phyloP scores from a whole-genome alignment of 2,329 filamentous ascomycete genomes.

The Fusarium protoensiforme region DNA sequence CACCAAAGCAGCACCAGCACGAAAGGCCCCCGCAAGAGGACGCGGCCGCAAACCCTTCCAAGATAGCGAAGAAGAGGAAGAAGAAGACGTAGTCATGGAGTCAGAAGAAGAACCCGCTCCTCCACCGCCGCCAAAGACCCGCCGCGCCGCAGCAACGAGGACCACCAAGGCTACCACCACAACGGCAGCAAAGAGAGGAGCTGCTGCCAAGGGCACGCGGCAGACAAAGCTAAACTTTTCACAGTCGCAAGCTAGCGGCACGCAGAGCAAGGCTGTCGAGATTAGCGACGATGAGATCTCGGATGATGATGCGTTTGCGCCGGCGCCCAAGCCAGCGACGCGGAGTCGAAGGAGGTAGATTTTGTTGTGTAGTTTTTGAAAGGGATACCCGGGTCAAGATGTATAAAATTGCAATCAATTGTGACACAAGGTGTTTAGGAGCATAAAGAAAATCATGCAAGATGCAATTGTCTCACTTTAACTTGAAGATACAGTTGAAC shows the following conservation, averaged over 20 bases:
- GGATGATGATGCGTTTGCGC: slow-evolving; percentile 70
- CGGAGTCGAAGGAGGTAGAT: slow-evolving; percentile 46
- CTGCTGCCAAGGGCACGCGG: slow-evolving; percentile 36
- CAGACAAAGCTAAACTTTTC: slow-evolving; percentile 52
- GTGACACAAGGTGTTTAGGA: neutral
- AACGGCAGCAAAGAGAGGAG: slow-evolving; percentile 19
- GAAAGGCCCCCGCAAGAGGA: slow-evolving; percentile 55
- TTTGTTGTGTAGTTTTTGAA: neutral
- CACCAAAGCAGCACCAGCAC: slow-evolving; percentile 59
- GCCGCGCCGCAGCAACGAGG: slow-evolving; percentile 37
- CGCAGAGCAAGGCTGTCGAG: slow-evolving; percentile 63
- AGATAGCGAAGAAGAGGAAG: slow-evolving; percentile 56
- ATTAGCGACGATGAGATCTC: slow-evolving; percentile 75
- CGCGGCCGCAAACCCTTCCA: slow-evolving; percentile 52
- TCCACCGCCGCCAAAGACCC: slow-evolving; percentile 50
- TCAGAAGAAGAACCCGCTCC: slow-evolving; percentile 60
- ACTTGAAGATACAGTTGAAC: too few species aligned
- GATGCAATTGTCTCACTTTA: neutral
- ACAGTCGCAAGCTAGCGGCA: slow-evolving; percentile 50
- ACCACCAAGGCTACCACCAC: slow-evolving; percentile 19
- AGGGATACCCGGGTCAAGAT: slow-evolving; percentile 12
- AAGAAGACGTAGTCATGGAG: slow-evolving; percentile 64
- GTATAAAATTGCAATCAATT: neutral
- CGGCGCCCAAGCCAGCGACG: slow-evolving; percentile 47
- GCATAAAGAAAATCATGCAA: neutral